Conservation (phyloP, 371 early-diverging fungal species). For the Apophysomyces ossiformis region DNA sequence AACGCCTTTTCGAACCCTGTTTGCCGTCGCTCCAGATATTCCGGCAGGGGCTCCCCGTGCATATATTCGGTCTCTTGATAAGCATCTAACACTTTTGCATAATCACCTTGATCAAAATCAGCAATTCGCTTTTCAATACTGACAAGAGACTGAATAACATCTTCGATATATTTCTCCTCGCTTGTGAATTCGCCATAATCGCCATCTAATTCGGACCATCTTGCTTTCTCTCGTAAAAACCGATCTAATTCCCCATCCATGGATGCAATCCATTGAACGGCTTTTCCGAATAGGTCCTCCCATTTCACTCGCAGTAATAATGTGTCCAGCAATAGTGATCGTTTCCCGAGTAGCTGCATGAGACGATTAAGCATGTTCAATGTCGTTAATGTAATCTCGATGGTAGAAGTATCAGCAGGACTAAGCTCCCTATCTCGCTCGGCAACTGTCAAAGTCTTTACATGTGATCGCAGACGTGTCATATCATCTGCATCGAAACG, state of each 20-base stretch:
- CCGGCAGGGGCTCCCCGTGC: constrained; percentile 19
- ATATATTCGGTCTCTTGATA: constrained; percentile 38
- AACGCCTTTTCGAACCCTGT: constrained; percentile 32
- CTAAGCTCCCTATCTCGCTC: constrained; percentile 30
- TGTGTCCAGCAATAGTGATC: constrained; percentile 22
- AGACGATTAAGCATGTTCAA: constrained; percentile 38
- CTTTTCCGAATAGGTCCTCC: constrained; percentile 33
- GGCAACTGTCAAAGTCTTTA: constrained; percentile 35
- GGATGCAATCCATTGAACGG: constrained; percentile 20
- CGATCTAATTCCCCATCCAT: constrained; percentile 23
- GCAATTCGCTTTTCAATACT: constrained; percentile 22
- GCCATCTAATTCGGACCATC: not conserved
- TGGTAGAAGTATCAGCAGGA: constrained; percentile 56
- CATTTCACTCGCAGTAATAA: constrained; percentile 34
- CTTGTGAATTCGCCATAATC: not conserved
- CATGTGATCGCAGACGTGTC: constrained; percentile 52
- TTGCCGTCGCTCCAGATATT: constrained; percentile 27
- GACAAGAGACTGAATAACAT: constrained; percentile 20
- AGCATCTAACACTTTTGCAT: constrained; percentile 28
- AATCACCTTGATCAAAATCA: constrained; percentile 27
- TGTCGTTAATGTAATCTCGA: constrained; percentile 49
- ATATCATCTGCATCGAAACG: constrained; percentile 58
- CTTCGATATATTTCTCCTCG: constrained; percentile 16
- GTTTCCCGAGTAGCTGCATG: constrained; percentile 22
- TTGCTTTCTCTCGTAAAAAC: constrained; percentile 17